Base-by-base conservation (phyloP, 78 protist genomes). In the Pelomyxa schiedti region DNA sequence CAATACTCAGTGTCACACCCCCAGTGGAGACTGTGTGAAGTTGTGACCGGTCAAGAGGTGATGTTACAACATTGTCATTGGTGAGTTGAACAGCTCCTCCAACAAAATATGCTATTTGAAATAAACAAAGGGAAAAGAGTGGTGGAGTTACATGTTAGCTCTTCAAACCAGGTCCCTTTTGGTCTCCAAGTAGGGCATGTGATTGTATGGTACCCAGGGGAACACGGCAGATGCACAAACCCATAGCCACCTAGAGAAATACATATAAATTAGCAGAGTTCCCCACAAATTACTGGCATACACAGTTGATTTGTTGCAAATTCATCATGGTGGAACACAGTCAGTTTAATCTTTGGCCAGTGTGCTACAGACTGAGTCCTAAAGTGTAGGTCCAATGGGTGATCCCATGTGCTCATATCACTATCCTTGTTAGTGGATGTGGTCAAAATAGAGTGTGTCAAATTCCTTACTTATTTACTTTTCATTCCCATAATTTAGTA, bases 371-470 rank as follows among this genome's bases (percentile, higher is more conserved):
- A 36, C 36, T 36, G 28, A 28, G 64, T 0, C 6, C 8, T 4
- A 30, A 70, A 72, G 64, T 80, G 85, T 7, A 70, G 37, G 72
- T 80, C 85, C 28, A 80, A 0, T 9, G 85, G 85, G 37, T 72
- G 78, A 36, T 16, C 2, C 74, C 76, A 80, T n/a, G n/a, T n/a
- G n/a, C n/a, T n/a, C n/a, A n/a, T n/a, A n/a, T n/a, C n/a, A n/a
- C n/a, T n/a, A n/a, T n/a, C n/a, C n/a, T n/a, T n/a, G n/a, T n/a
- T n/a, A n/a, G n/a, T n/a, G n/a, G n/a, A n/a, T n/a, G n/a, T n/a
- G n/a, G n/a, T n/a, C n/a, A n/a, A n/a, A n/a, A n/a, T n/a, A n/a
- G n/a, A n/a, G n/a, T n/a, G n/a, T n/a, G n/a, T n/a, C n/a, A n/a
- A n/a, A n/a, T n/a, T n/a, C n/a, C n/a, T n/a, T n/a, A n/a, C n/a